phyloP scores from a whole-genome alignment of 148 eudicot genomes.

The Rhododendron kiyosumense region DNA sequence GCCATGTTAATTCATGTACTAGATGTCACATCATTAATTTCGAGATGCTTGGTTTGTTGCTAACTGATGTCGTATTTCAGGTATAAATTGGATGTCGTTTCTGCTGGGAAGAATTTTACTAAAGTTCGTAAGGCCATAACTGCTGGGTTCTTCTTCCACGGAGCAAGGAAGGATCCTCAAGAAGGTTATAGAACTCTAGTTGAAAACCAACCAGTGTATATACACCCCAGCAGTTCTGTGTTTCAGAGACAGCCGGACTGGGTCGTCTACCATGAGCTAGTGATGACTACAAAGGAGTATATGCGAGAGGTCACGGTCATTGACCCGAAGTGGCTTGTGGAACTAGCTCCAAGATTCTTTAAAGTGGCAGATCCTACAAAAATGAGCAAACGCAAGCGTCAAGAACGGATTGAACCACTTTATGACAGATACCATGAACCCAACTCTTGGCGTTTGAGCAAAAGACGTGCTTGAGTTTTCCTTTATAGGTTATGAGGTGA shows the following conservation, averaged over 20 bases:
- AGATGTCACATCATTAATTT: neutral
- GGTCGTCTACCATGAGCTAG: conserved; percentile 94
- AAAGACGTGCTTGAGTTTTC: conserved; percentile 58
- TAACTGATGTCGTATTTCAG: conserved; percentile 31
- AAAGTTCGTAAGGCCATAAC: conserved; percentile 72
- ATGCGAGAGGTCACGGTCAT: conserved; percentile 91
- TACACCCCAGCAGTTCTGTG: conserved; percentile 22
- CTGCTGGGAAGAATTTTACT: conserved; percentile 74
- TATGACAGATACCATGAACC: conserved; percentile 96
- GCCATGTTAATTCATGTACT: neutral
- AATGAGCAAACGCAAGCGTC: conserved; percentile 93
- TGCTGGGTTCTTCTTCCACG: conserved; percentile 90
- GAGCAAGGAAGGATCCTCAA: conserved; percentile 87
- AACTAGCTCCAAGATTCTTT: conserved; percentile 75
- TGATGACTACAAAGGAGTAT: conserved; percentile 96
- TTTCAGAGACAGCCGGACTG: conserved; percentile 96
- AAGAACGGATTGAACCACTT: conserved; percentile 91
- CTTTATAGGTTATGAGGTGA: neutral
- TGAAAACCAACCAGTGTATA: neutral
- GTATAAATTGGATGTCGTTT: conserved; percentile 84
- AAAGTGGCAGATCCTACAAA: conserved; percentile 86
- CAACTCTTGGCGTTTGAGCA: conserved; percentile 95
- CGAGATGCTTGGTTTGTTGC: neutral
- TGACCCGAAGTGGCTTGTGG: conserved; percentile 45
- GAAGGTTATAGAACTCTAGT: conserved; percentile 42